Base-by-base conservation (phyloP, 495 filamentous ascomycete genomes). In the Penicillium odoratum region DNA sequence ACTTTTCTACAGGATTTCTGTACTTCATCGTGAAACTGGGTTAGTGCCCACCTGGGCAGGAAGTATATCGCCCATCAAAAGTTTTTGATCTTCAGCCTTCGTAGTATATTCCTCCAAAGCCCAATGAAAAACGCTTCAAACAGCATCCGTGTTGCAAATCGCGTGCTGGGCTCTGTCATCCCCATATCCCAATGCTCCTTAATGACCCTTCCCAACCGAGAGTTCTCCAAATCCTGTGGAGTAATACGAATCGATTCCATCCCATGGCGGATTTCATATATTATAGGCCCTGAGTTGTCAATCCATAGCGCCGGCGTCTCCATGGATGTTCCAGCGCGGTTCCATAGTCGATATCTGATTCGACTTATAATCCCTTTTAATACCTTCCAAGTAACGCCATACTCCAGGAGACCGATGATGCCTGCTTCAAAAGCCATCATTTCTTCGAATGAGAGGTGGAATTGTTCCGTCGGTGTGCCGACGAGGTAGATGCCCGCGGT, bases 361-460 rank as follows among this genome's bases (percentile, higher is more conserved):
- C 60, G 57, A 25, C 55, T 44, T 3, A 58, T 25, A 1, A 60
- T 33, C 2, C 38, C 60, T 45, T 49, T 31, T 1, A 60, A 15
- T 5, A 66, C 64, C 36, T 60, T 63, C 47, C 57, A 64, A 4
- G 57, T 44, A 7, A 63, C 53, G 1, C 64, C 64, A 43, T 66
- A 66, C 31, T 66, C 64, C 29, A 66, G 64, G 7, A 66, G 60
- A 3, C 54, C 64, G 38, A 64, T 58, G 29, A 66, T 61, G 26
- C 64, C 64, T 15, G 54, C 58, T 3, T 55, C 50, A 26, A 52
- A 61, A 9, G 60, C 54, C 26, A 66, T 63, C 45, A 66, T 45
- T 48, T 66, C 64, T 48, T 66, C 64, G 58, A 66, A 66, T 31
- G 60, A 53, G 18, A 66, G 21, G 57, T 66, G 60, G 51, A 66